These are phyloP conservation scores for Bullera alba DNA, from an alignment of 768 basidiomycete species.

Conservation along the genomic window DNA sequence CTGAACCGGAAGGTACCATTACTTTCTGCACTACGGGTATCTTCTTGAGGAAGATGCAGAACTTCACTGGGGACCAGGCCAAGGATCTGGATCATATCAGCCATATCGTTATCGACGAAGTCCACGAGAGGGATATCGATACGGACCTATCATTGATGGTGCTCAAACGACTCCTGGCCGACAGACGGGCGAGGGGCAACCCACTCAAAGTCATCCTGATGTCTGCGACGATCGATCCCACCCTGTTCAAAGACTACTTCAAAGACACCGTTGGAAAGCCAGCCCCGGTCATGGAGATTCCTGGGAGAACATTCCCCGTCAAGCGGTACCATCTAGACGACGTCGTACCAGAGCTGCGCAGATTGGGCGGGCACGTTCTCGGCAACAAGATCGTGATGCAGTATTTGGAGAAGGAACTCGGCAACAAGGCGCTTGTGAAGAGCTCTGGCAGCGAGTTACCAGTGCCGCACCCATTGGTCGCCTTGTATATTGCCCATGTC, in stretches of 20 bases:
- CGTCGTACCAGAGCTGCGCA: slow-evolving; percentile 54
- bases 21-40: slow-evolving; percentile 91
- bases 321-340: slow-evolving; percentile 73
- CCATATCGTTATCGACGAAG: slow-evolving; percentile 90
- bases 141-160: slow-evolving; percentile 84
- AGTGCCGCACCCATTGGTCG: slow-evolving; percentile 71
- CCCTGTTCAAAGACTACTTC: slow-evolving; percentile 84
- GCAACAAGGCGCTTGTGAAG: slow-evolving; percentile 40
- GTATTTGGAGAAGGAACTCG: slow-evolving; percentile 67
- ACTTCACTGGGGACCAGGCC: slow-evolving; percentile 52
- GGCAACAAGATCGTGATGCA: slow-evolving; percentile 61
- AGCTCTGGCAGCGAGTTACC: slow-evolving; percentile 58
- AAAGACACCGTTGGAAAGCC: slow-evolving; percentile 52
- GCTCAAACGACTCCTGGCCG: slow-evolving; percentile 70
- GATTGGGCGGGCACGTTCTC: slow-evolving; percentile 51
- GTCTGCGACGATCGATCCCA: slow-evolving; percentile 92
- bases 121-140: slow-evolving; percentile 90
- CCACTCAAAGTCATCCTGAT: slow-evolving; percentile 83
- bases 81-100: slow-evolving; percentile 65
- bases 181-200: slow-evolving; percentile 62
- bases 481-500: slow-evolving; percentile 71
- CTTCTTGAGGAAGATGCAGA: slow-evolving; percentile 78
- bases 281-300: slow-evolving; percentile 68
- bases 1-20: slow-evolving; percentile 72
- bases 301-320: slow-evolving; percentile 90